Conservation (phyloP, 305 asterid species). For the Fraxinus platypoda region DNA sequence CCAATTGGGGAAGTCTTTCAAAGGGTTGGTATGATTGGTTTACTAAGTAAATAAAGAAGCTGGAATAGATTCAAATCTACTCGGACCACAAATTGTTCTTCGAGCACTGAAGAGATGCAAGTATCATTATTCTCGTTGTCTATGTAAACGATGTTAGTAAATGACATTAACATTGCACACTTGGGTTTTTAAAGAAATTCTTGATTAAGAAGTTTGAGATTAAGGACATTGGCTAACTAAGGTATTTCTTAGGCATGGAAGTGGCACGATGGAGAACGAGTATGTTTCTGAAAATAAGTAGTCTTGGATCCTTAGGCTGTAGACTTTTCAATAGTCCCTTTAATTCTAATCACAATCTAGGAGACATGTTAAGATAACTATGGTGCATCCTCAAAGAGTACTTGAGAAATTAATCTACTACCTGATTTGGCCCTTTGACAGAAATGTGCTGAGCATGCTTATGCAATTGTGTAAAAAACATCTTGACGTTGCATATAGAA, state of each 20-base stretch:
- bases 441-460: neutral
- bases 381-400: neutral
- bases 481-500: neutral
- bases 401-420: neutral
- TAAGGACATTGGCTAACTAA: neutral
- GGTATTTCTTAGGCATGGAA: neutral
- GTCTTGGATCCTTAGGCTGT: neutral
- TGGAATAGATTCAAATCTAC: neutral
- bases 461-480: neutral
- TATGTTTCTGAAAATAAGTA: neutral
- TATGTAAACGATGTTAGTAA: neutral
- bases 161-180: neutral
- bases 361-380: neutral
- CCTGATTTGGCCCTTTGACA: neutral
- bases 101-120: neutral
- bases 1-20: neutral
- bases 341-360: neutral
- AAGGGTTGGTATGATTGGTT: neutral
- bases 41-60: neutral
- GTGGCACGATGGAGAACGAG: neutral
- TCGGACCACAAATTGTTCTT: neutral
- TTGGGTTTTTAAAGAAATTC: neutral
- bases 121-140: neutral
- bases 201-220: neutral
- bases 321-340: neutral